Conservation (phyloP, 345 rosid species). For the Cochlearia excelsa region DNA sequence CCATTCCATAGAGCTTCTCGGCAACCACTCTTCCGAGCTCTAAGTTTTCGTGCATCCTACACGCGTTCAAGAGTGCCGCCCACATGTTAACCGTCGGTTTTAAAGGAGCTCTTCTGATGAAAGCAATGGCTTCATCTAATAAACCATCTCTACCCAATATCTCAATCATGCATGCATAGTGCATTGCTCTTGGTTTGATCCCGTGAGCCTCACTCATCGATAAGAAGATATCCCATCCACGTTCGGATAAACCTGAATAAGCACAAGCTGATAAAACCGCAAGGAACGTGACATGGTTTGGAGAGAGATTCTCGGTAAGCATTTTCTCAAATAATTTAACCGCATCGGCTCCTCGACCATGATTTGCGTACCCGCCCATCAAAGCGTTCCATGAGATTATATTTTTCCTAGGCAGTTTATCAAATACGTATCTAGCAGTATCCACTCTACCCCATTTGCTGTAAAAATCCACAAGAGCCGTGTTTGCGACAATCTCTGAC, state of each 20-base stretch:
- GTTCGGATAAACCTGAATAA: slow-evolving; percentile 59
- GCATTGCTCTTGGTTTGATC: slow-evolving; percentile 85
- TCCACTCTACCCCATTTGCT: slow-evolving; percentile 95
- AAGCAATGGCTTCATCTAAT: slow-evolving; percentile 78
- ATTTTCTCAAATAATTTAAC: slow-evolving; percentile 65
- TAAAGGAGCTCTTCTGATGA: slow-evolving; percentile 60
- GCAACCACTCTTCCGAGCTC: slow-evolving; percentile 84
- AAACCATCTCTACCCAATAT: slow-evolving; percentile 72
- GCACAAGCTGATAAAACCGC: slow-evolving; percentile 77
- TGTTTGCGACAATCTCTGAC: slow-evolving; percentile 64
- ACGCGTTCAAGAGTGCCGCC: slow-evolving; percentile 85
- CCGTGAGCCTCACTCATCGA: slow-evolving; percentile 63
- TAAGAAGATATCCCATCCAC: slow-evolving; percentile 73
- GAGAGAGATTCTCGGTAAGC: slow-evolving; percentile 50
- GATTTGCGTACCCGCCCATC: slow-evolving; percentile 79
- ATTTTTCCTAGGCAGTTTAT: slow-evolving; percentile 65
- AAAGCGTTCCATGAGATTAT: slow-evolving; percentile 82
- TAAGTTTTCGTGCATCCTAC: slow-evolving; percentile 63
- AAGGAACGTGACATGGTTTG: slow-evolving; percentile 77
- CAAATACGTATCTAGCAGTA: slow-evolving; percentile 64
- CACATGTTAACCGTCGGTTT: slow-evolving; percentile 80
- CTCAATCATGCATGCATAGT: slow-evolving; percentile 75
- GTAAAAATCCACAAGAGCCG: slow-evolving; percentile 83
- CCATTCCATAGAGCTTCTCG: slow-evolving; percentile 76
- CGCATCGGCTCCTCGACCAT: slow-evolving; percentile 69